Conservation (phyloP, 1,284 basidiomycete genomes). For the Pulveroboletus sp. region DNA sequence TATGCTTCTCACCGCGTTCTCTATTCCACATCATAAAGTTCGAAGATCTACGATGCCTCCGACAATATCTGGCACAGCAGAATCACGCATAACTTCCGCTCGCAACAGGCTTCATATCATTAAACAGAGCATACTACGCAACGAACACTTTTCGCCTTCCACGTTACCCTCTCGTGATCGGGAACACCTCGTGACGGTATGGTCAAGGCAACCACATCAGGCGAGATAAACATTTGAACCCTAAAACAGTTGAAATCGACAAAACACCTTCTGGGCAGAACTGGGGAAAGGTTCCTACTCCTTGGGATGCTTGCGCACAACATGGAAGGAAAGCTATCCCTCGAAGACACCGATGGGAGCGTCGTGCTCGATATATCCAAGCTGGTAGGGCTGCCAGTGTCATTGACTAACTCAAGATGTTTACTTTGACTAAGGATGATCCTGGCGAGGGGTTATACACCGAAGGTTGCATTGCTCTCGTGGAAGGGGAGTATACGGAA, state of each 20-base stretch:
- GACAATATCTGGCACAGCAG: constrained; percentile 74
- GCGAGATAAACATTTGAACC: constrained; percentile 9
- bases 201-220: constrained; percentile 22
- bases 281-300: constrained; percentile 87
- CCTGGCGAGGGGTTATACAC: constrained; percentile 97
- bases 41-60: constrained; percentile 44
- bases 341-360: constrained; percentile 92
- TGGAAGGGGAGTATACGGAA: constrained; percentile 95
- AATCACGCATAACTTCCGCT: constrained; percentile 72
- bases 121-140: constrained; percentile 85
- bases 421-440: constrained; percentile 55
- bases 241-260: constrained; percentile 81
- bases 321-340: constrained; percentile 84
- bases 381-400: constrained; percentile 53
- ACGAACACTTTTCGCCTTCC: constrained; percentile 95
- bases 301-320: constrained; percentile 91
- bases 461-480: constrained; percentile 91
- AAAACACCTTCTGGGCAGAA: constrained; percentile 91
- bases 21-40: constrained; percentile 9
- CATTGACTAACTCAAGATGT: not conserved
- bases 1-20: constrained; percentile 32
- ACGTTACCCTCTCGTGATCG: constrained; percentile 85
- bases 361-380: constrained; percentile 89
- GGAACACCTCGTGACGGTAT: constrained; percentile 79
- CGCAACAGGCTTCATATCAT: constrained; percentile 86